These are phyloP conservation scores for Gypsophila paniculata DNA, from an alignment of 179 eudicot species.

Conservation along the genomic window DNA sequence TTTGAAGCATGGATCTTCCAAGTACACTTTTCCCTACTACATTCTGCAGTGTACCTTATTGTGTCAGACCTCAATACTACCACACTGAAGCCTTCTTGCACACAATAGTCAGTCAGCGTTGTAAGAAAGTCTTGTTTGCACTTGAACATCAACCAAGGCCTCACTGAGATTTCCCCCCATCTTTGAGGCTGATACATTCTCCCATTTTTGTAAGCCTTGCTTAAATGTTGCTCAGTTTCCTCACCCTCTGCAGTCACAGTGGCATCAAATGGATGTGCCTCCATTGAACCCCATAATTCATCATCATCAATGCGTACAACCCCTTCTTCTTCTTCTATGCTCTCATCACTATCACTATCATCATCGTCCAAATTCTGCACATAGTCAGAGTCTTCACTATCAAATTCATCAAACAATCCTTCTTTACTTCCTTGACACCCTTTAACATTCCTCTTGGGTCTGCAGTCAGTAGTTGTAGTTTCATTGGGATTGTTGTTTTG, in stretches of 20 bases:
- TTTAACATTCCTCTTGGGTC: too few relatives aligned
- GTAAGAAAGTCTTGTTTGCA: neutral
- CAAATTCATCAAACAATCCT: too few relatives aligned
- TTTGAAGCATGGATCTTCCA: neutral
- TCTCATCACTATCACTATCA: neutral
- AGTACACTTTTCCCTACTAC: neutral
- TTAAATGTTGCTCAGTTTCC: neutral
- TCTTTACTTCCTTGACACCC: too few relatives aligned
- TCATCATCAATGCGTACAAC: too few relatives aligned
- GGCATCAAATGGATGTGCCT: neutral
- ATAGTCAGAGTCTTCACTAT: too few relatives aligned
- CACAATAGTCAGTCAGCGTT: neutral
- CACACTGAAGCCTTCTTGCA: slow-evolving; percentile 5
- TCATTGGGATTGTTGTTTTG: too few relatives aligned
- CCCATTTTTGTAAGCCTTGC: neutral
- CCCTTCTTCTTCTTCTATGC: neutral
- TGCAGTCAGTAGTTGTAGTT: too few relatives aligned
- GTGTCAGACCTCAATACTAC: neutral
- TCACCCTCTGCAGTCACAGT: neutral
- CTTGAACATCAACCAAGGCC: neutral
- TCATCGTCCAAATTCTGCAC: neutral
- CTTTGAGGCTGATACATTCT: neutral
- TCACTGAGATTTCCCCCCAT: neutral
- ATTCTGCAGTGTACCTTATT: neutral
- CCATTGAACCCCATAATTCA: too few relatives aligned